Base-by-base conservation (phyloP, 2,329 filamentous ascomycete genomes). In the Claviceps quebecensis region DNA sequence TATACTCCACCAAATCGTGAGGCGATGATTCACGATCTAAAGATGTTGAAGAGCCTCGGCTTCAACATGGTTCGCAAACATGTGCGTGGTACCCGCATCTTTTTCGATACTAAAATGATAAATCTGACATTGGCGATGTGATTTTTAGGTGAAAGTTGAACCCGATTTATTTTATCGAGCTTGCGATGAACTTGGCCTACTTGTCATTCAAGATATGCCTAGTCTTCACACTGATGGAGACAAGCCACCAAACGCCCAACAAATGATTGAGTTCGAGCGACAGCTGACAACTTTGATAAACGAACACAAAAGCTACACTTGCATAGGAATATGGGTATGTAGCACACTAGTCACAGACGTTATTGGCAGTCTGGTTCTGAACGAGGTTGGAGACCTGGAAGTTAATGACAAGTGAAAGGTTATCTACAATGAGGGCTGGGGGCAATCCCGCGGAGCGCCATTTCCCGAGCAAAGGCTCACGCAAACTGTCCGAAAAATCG, bases 361-460 rank as follows among this genome's bases (percentile, higher is more conserved):
- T 4, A 14, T 23, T 36, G 17, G n/a, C 36, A 37, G n/a, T 14
- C 4, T 5, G 17, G 8, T 29, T 9, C 8, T 29, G 7, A 9
- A 48, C 17, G 23, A 23, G 8, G 22, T 8, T 36, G 17, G n/a
- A 47, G 22, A 23, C 14, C 4, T 8, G 17, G 8, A 13, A 13
- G 38, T 40, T 49, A 29, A 49, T n/a, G 5, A 41, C 19, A 7
- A 14, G 6, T 22, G 11, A 26, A 45, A 73, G 76, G 68, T 83
- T 16, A 79, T 86, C 57, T 86, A 85, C 64, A 86, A 86, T 59
- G 83, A 86, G 61, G 82, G 81, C 44, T 86, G 83, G 83, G 82
- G 79, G 2, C 83, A 86, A 58, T 65, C 76, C 2, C 69, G 61
- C 2, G 58, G 69, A 0, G 62, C 64, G 0, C 69, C 69, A 7